These are phyloP conservation scores for Scenedesmus sp. DNA, from an alignment of 163 green algal genomes.

Conservation along the genomic window DNA sequence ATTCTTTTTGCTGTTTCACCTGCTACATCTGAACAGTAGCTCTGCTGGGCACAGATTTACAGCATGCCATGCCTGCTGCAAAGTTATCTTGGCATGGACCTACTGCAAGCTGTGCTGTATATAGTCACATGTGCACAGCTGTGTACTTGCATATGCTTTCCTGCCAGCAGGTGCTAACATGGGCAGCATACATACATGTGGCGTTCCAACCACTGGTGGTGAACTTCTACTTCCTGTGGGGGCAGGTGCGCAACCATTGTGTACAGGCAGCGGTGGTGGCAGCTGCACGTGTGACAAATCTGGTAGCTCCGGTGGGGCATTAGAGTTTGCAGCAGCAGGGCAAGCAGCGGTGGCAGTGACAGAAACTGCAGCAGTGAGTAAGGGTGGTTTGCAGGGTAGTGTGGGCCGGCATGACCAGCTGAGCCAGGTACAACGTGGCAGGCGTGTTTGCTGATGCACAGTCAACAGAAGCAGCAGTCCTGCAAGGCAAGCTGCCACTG, in stretches of 20 bases:
- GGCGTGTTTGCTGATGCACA: background rate
- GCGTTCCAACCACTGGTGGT: conserved; percentile 48
- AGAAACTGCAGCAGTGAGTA: too few species aligned
- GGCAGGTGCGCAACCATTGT: conserved; percentile 6
- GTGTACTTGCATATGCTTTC: background rate
- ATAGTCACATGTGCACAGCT: background rate
- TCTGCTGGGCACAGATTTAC: background rate
- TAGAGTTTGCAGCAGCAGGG: background rate
- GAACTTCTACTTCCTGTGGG: conserved; percentile 48
- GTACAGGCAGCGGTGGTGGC: too few species aligned
- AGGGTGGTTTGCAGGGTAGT: too few species aligned
- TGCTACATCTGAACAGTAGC: background rate
- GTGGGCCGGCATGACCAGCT: too few species aligned
- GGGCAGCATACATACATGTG: conserved; percentile 21
- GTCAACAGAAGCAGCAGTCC: background rate
- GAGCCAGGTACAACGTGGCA: too few species aligned
- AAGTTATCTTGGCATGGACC: background rate
- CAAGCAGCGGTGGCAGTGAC: background rate
- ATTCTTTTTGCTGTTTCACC: background rate
- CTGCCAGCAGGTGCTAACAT: conserved; percentile 33
- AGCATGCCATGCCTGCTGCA: background rate
- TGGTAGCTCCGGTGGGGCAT: too few species aligned
- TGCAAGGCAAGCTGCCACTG: too few species aligned
- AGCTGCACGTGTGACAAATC: too few species aligned
- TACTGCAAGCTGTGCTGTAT: background rate